phyloP scores from a whole-genome alignment of 2,329 filamentous ascomycete genomes.

The Colletotrichum sublineola region DNA sequence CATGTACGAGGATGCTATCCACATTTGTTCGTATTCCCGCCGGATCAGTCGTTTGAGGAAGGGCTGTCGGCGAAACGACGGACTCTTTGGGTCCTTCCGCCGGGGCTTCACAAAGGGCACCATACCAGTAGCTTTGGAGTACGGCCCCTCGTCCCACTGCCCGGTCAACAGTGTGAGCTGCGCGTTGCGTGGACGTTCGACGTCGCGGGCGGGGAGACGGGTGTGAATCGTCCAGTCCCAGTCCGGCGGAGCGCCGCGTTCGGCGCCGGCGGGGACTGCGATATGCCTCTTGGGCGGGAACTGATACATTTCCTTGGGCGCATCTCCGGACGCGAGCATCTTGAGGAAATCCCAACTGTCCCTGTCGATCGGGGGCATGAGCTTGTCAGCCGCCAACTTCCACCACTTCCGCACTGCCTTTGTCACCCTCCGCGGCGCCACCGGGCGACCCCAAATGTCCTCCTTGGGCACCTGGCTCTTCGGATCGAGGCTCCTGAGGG shows the following conservation, averaged over 20 bases:
- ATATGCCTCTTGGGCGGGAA: constrained; percentile 54
- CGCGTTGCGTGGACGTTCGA: constrained; percentile 56
- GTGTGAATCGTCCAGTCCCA: constrained; percentile 62
- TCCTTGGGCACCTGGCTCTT: constrained; percentile 53
- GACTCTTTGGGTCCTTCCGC: not conserved
- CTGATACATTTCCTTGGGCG: constrained; percentile 52
- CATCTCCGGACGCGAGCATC: constrained; percentile 59
- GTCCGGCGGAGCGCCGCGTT: not conserved
- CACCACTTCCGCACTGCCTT: constrained; percentile 64
- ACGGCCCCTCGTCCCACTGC: constrained; percentile 53
- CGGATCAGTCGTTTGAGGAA: constrained; percentile 56
- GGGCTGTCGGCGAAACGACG: not conserved
- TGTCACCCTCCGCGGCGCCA: constrained; percentile 54
- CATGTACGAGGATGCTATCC: constrained; percentile 60
- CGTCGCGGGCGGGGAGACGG: constrained; percentile 52
- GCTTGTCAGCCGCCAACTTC: constrained; percentile 57
- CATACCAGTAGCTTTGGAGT: constrained; percentile 48
- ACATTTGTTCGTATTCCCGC: constrained; percentile 62
- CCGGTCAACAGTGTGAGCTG: constrained; percentile 54
- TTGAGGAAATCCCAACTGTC: constrained; percentile 69
- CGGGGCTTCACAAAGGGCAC: constrained; percentile 37
- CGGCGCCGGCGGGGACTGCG: constrained; percentile 36
- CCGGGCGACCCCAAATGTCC: constrained; percentile 65
- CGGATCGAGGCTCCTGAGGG: constrained; percentile 51
- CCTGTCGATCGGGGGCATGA: constrained; percentile 67